phyloP scores from a whole-genome alignment of 371 early-diverging fungal species.

The Phascolomyces articulosus region DNA sequence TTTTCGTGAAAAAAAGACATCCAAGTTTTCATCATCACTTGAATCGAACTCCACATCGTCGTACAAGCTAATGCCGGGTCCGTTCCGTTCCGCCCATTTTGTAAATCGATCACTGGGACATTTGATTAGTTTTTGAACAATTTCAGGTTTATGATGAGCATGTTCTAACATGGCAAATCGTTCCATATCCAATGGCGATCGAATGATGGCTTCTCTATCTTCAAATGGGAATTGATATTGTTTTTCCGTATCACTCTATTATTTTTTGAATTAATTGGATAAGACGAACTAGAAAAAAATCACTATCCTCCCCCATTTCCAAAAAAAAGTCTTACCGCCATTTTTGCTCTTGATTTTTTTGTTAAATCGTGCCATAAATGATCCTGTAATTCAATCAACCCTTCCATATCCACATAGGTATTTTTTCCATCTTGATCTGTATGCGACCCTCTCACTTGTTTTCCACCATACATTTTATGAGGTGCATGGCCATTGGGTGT shows the following conservation, averaged over 20 bases:
- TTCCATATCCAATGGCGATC: slow-evolving; percentile 60
- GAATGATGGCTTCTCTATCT: slow-evolving; percentile 51
- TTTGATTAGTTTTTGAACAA: slow-evolving; percentile 31
- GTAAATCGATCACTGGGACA: slow-evolving; percentile 35
- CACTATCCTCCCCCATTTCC: no score
- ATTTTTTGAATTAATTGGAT: neutral
- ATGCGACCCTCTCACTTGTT: slow-evolving; percentile 17
- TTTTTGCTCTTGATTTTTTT: slow-evolving; percentile 58
- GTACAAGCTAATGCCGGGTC: slow-evolving; percentile 31
- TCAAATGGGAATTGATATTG: slow-evolving; percentile 58
- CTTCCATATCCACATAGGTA: slow-evolving; percentile 42
- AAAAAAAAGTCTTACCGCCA: slow-evolving; percentile 37
- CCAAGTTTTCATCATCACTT: slow-evolving; percentile 53
- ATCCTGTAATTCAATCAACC: slow-evolving; percentile 54
- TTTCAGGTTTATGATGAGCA: slow-evolving; percentile 43
- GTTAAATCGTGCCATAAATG: slow-evolving; percentile 68
- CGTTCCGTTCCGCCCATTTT: slow-evolving; percentile 40
- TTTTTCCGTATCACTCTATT: slow-evolving; percentile 47
- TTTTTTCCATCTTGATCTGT: slow-evolving; percentile 42
- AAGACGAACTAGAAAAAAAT: neutral
- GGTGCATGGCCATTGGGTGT: slow-evolving; percentile 20
- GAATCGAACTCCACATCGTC: slow-evolving; percentile 54
- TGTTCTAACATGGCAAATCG: slow-evolving; percentile 56
- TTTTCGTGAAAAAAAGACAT: slow-evolving; percentile 58
- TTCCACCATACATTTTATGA: slow-evolving; percentile 23